Base-by-base conservation (phyloP, 768 basidiomycete genomes). In the Russula ochroleuca region DNA sequence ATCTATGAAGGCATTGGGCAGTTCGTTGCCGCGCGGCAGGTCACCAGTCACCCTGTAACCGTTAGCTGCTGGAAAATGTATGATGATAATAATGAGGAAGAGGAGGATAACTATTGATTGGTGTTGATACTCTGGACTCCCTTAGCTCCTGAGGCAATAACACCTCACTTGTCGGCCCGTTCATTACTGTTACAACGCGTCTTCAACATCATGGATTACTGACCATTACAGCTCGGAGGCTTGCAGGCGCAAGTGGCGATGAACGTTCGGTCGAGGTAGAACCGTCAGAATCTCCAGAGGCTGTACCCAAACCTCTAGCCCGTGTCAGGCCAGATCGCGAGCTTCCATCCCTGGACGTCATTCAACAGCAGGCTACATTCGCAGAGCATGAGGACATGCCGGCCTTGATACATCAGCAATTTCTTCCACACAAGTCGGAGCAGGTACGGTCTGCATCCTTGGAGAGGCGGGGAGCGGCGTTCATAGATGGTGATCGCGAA, bases 201-300 rank as follows among this genome's bases (percentile, higher is more conserved):
- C 35, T 35, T 35, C 35, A 8, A 35, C 10, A 10, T 35, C 35
- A 35, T 10, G 35, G 35, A 5, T 35, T 35, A 35, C 35, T 10
- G 10, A 35, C 35, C 3, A 35, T 45, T 45, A 19, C 5, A 97
- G 94, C 91, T 99, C 65, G 97, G 85, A 49, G 97, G 97, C 63
- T 81, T 98, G 48, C 97, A 38, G 71, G 69, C 28, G 72, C 71
- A 33, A 89, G 86, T 72, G 84, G 78, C 51, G 88, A 86, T 52
- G 79, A 80, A 52, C 75, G 79, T 77, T 64, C 77, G 77, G 74
- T 73, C 40, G 76, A 80, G 37, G 68, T 75, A 61, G 74, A 75
- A 49, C 76, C 85, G 37, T 82, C 83, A 63, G 84, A 83, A 54
- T 89, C 87, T 43, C 82, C 84, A 62, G 76, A 74, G 47, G 64